Conservation (phyloP, 345 rosid species). For the Orychophragmus violaceus region DNA sequence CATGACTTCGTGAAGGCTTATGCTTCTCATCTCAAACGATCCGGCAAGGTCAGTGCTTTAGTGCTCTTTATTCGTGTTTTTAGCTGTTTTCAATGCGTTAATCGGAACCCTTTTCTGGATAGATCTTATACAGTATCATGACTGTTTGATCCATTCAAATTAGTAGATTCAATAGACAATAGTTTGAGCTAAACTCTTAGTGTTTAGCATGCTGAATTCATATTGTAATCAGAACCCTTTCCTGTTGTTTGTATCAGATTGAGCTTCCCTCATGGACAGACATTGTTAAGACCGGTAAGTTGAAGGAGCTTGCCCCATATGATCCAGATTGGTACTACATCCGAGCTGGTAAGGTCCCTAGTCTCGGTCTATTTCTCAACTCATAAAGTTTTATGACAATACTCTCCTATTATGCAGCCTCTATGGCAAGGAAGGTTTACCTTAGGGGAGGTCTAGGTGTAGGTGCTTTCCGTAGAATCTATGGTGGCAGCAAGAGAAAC, state of each 20-base stretch:
- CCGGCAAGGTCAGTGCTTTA: slow-evolving; percentile 63
- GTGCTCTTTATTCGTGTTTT: background rate
- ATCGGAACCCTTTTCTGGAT: background rate
- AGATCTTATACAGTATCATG: background rate
- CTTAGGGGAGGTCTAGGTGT: slow-evolving; percentile 90
- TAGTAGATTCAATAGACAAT: too few species aligned
- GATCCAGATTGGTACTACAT: slow-evolving; percentile 89
- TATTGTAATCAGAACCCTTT: too few species aligned
- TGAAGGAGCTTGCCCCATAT: slow-evolving; percentile 91
- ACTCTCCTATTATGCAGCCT: slow-evolving; percentile 36
- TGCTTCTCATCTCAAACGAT: slow-evolving; percentile 78
- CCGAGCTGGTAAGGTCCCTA: slow-evolving; percentile 48
- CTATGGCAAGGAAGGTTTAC: slow-evolving; percentile 91
- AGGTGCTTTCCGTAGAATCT: slow-evolving; percentile 74
- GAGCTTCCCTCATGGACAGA: slow-evolving; percentile 90
- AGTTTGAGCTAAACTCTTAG: too few species aligned
- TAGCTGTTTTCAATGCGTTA: background rate
- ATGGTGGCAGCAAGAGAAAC: slow-evolving; percentile 84
- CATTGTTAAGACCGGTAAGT: slow-evolving; percentile 70
- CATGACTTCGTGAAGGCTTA: slow-evolving; percentile 85
- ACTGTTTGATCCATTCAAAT: too few species aligned
- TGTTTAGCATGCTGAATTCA: too few species aligned
- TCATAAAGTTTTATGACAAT: background rate
- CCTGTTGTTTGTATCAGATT: slow-evolving; percentile 44
- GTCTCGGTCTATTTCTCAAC: background rate